A percentile compares a stretch with the other conserved stretches of the same genome.
phyloP scores from a whole-genome alignment of 495 filamentous ascomycete species.

The Tuber melanosporum region DNA sequence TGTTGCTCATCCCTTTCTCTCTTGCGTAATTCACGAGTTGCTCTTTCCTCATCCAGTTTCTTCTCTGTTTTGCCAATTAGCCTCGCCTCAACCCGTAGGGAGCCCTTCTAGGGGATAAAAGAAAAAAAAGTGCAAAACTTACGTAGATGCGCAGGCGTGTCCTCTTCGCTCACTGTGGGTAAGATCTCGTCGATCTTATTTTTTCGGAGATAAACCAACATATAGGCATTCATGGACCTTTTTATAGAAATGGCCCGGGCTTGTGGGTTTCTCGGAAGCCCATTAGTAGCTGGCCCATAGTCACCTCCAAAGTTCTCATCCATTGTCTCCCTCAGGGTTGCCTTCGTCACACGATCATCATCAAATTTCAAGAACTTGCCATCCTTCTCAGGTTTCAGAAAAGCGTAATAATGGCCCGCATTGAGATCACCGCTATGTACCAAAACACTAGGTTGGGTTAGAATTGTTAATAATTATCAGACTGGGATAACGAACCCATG shows the following conservation, averaged over 20 bases:
- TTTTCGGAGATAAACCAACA: conserved; percentile 96
- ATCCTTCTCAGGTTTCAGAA: conserved; percentile 84
- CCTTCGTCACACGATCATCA: conserved; percentile 90
- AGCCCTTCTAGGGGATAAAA: not conserved
- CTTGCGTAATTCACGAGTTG: conserved; percentile 59
- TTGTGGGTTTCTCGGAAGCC: conserved; percentile 58
- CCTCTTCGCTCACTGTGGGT: conserved; percentile 61
- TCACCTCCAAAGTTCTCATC: conserved; percentile 97
- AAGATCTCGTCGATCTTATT: conserved; percentile 73
- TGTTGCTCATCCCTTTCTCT: conserved; percentile 92
- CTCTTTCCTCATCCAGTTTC: conserved; percentile 74
- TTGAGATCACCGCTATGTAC: conserved; percentile 96
- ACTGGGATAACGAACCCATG: conserved; percentile 53
- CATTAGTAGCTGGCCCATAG: conserved; percentile 58
- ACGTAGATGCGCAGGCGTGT: conserved; percentile 79
- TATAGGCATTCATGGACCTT: conserved; percentile 79
- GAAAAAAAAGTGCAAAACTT: conserved; percentile 41
- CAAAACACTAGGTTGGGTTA: conserved; percentile 52
- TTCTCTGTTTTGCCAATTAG: conserved; percentile 51
- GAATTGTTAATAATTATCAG: conserved; percentile 7
- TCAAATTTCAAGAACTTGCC: conserved; percentile 96
- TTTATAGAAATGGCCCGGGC: conserved; percentile 61
- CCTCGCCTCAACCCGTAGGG: not conserved
- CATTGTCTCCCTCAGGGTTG: conserved; percentile 81
- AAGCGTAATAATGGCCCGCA: conserved; percentile 98